These are phyloP conservation scores for Abelmoschus esculentus DNA, from an alignment of 345 rosid genomes.

Conservation along the genomic window DNA sequence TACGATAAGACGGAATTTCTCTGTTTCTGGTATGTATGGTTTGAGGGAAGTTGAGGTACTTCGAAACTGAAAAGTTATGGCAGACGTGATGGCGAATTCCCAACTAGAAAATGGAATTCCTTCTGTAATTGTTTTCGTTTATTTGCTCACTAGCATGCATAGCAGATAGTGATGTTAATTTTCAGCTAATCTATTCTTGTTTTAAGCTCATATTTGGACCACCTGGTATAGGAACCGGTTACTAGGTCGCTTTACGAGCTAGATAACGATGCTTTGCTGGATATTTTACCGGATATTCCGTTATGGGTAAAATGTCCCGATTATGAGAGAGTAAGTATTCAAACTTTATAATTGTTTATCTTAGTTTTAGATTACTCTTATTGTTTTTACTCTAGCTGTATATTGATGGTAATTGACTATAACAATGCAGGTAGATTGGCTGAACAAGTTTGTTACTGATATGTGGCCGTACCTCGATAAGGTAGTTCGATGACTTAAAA, in stretches of 20 bases:
- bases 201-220: slow-evolving; percentile 5
- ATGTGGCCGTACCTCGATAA: slow-evolving; percentile 81
- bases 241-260: slow-evolving; percentile 41
- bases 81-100: neutral
- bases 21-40: neutral
- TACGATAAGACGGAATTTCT: neutral
- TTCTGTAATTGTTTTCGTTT: neutral
- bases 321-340: slow-evolving; percentile 48
- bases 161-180: neutral
- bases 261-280: slow-evolving; percentile 34
- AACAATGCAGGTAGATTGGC: slow-evolving; percentile 60
- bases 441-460: slow-evolving; percentile 52
- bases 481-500: slow-evolving; percentile 28
- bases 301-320: slow-evolving; percentile 76
- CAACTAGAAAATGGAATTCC: neutral
- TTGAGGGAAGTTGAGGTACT: neutral
- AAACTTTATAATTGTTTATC: neutral
- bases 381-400: neutral
- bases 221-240: slow-evolving; percentile 44
- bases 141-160: neutral
- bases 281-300: slow-evolving; percentile 61
- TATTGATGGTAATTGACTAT: neutral
- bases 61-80: neutral
- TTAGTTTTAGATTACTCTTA: neutral
- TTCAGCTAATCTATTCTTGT: neutral